Evolutionary conservation across 2,329 filamentous ascomycete genomes (phyloP).

Genomic region (Trichoderma pleuroti): DNA sequence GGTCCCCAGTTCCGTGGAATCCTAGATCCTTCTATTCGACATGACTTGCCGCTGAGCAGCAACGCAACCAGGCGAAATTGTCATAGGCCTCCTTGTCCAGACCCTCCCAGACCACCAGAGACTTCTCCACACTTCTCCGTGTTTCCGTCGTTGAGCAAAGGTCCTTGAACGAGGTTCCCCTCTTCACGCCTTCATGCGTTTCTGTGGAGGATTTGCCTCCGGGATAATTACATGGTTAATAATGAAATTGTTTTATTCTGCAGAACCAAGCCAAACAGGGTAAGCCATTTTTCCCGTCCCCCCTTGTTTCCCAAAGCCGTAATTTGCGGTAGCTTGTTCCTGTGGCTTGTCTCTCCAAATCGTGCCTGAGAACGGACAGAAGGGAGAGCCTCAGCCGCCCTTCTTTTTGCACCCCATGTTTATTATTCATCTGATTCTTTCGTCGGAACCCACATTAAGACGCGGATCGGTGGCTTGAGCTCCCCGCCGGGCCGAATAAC

Average conservation of each 20-base stretch:
- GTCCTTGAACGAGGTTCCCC: not conserved
- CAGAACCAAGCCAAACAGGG: not conserved
- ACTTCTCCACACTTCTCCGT: not conserved
- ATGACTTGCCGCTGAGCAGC: not conserved
- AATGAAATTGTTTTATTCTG: not conserved
- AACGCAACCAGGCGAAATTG: not conserved
- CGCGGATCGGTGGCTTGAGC: conserved; percentile 10
- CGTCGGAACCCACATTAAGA: not conserved
- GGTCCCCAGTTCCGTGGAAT: not conserved
- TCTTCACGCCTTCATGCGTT: not conserved
- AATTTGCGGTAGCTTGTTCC: not conserved
- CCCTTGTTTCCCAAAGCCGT: not conserved
- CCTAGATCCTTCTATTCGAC: not conserved
- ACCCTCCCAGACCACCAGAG: not conserved
- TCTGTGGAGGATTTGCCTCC: not conserved
- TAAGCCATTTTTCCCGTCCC: not conserved
- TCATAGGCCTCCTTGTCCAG: no score
- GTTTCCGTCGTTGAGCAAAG: not conserved
- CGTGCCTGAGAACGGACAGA: conserved; percentile 3
- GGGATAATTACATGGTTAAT: conserved; percentile 3
- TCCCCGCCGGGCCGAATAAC: conserved; percentile 15
- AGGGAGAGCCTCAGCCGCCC: not conserved
- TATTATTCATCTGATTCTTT: not conserved
- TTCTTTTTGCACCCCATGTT: not conserved
- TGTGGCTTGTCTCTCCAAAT: not conserved